Evolutionary conservation across 257 asterid genomes (phyloP), one percentile per base, ranked within the genome.

Genomic region (Craterostigma plantagineum): DNA sequence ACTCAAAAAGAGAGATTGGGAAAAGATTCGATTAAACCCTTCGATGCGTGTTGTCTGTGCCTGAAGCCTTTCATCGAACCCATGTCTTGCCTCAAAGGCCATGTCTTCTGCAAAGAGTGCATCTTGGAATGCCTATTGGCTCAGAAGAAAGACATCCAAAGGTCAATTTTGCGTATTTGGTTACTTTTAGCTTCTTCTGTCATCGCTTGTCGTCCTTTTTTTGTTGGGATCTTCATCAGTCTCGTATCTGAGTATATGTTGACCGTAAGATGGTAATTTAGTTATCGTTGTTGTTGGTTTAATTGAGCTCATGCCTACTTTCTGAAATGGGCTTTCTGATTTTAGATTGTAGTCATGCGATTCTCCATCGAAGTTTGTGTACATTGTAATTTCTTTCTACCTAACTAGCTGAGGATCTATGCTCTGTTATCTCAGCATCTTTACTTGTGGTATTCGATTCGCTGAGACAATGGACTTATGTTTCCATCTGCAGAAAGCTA

Each of bases 1-100:
- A 83, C 93, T 39, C 95, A 90, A 67, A 82, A 74, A 67, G 92
- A 90, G 78, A 66, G 98, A 38, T 58, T 90, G 16, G 93, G 93
- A 9, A 90, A 55, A 54, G 98, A 90, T 49, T 79, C 98, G 7
- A 79, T 90, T 18, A 90, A 90, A 55, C 93, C 98, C 0, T 90
- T 90, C 53, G 98, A 90, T 45, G 69, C 85, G 0, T 90, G 98
- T 56, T 66, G 62, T 55, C 95, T 90, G 49, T 90, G 98, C 70
- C 71, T 90, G 82, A 90, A 90, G 76, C 73, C 95, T 11, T 66
- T 66, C 9, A 79, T 83, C 8, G 91, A 90, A 40, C 93, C 98
- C 18, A 47, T 90, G 68, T 79, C 79, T 49, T 90, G 98, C 59
- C 66, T 18, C 34, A 82, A 90, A 64, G 98, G 98, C 27, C 98